A percentile compares a stretch with the other conserved stretches of the same genome.
Evolutionary conservation across 345 rosid species (phyloP).

Genomic region (Gossypium turneri): DNA sequence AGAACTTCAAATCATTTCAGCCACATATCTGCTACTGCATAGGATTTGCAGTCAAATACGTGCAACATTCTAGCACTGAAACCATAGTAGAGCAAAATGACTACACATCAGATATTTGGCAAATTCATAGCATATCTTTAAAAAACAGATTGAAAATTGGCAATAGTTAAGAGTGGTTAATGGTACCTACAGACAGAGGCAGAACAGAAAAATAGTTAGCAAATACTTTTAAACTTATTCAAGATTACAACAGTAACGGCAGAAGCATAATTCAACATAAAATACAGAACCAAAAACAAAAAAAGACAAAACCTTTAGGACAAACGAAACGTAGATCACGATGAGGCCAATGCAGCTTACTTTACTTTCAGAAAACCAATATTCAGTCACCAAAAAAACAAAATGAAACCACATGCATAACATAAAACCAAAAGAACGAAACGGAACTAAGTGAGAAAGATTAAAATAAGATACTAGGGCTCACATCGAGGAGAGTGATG

Average conservation of each 20-base stretch:
- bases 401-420: not conserved
- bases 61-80: not conserved
- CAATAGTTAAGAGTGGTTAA: not conserved
- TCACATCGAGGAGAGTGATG: conserved; percentile 78
- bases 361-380: not conserved
- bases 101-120: not conserved
- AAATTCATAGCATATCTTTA: not conserved
- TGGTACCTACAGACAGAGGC: not conserved
- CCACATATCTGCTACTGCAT: not conserved
- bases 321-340: not conserved
- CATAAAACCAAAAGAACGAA: not conserved
- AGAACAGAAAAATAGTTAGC: not conserved
- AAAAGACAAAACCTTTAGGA: not conserved
- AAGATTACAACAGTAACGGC: not conserved
- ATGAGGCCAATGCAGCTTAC: not conserved
- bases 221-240: not conserved
- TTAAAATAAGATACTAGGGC: conserved; percentile 11
- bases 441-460: not conserved
- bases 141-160: not conserved
- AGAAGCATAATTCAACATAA: conserved; percentile 8
- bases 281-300: not conserved
- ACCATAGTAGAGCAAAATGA: not conserved
- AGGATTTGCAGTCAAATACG: not conserved
- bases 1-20: conserved; percentile 7
- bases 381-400: not conserved